phyloP scores from a whole-genome alignment of 768 basidiomycete genomes.

The Auriscalpium microsporum region DNA sequence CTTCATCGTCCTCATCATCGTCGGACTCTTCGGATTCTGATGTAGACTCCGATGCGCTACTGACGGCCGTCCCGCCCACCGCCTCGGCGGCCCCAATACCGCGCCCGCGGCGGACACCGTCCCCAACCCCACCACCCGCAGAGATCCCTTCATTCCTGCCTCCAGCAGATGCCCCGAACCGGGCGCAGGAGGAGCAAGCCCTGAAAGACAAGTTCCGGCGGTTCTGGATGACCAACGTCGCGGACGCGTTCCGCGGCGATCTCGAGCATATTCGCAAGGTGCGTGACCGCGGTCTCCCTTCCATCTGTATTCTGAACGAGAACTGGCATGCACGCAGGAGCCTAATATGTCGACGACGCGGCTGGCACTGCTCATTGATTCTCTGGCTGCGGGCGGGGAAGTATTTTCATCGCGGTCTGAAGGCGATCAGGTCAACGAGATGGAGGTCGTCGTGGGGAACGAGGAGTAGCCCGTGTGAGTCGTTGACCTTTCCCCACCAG shows the following conservation, averaged over 20 bases:
- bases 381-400: conserved; percentile 70
- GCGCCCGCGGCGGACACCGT: conserved; percentile 24
- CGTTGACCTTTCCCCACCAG: no score
- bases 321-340: conserved; percentile 31
- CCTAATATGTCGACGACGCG: conserved; percentile 62
- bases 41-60: neutral
- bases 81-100: neutral
- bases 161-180: conserved; percentile 19
- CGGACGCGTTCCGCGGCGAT: conserved; percentile 77
- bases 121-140: conserved; percentile 19
- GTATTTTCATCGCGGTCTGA: conserved; percentile 45
- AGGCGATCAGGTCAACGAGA: conserved; percentile 45
- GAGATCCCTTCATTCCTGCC: conserved; percentile 54
- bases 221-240: conserved; percentile 83
- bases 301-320: conserved; percentile 13
- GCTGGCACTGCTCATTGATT: conserved; percentile 71
- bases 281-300: conserved; percentile 12
- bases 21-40: conserved; percentile 15
- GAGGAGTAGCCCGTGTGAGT: no score
- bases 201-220: conserved; percentile 65
- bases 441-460: conserved; percentile 47
- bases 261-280: conserved; percentile 81
- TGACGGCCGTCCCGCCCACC: no score
- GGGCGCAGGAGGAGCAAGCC: conserved; percentile 36
- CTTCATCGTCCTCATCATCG: conserved; percentile 14